Base-by-base conservation (phyloP, 306 rosid genomes). In the cucumber (Cucumis sativus) region DNA sequence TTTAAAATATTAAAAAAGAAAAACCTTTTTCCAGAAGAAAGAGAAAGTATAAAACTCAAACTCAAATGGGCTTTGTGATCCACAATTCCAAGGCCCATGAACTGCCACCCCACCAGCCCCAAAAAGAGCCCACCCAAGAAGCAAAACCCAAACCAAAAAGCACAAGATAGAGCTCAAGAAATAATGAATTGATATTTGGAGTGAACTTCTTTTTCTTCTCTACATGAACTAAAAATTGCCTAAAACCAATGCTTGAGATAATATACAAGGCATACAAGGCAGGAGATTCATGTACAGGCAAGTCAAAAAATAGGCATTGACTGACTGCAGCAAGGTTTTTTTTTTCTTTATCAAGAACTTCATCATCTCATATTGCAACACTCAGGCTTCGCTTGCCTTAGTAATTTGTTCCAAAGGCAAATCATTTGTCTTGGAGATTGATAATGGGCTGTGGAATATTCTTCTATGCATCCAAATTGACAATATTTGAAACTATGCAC, bases 351-450 rank as follows among this genome's bases (percentile, higher is more conserved):
- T 33, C 5, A 33, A 33, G 37, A 33, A 33, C 37, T 3, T 57
- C 70, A 68, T 79, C 79, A 86, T 90, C 95, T 86, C 95, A 90
- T 90, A 79, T 85, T 86, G 88, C 95, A 90, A 74, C 95, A 90
- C 71, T 79, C 80, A 17, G 95, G 90, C 57, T 14, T 75, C 75
- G 77, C 77, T 23, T 78, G 87, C 79, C 41, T 80, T 67, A 82
- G 86, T 78, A 83, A 65, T 79, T 85, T 90, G 62, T 82, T 82
- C 95, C 95, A 90, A 65, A 90, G 67, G 80, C 95, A 90, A 25
- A 77, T 79, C 90, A 90, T 88, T 75, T 90, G 95, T 85, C 95
- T 85, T 6, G 95, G 95, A 7, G 92, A 90, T 81, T 90, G 95
- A 79, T 90, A 90, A 86, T 90, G 95, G 4, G 95, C 92, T 62